Percentiles rank a stretch among this genome's conserved stretches.
Evolutionary conservation across 2,329 filamentous ascomycete species (phyloP).

Genomic region (Bipolaris bicolor): DNA sequence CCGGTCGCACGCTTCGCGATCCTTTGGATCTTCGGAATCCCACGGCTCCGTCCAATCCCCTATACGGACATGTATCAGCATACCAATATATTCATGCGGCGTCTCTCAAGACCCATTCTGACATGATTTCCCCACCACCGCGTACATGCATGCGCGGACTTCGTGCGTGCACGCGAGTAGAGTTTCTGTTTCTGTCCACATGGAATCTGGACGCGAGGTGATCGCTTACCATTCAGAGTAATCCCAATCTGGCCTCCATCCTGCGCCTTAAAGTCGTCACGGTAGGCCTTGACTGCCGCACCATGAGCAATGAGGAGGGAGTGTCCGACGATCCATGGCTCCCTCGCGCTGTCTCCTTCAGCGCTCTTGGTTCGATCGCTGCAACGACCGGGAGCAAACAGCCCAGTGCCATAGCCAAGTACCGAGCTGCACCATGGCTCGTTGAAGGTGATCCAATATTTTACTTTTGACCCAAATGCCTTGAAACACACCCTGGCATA

Average conservation of each 20-base stretch:
- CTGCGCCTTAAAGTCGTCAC: slow-evolving; percentile 77
- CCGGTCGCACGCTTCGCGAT: slow-evolving; percentile 76
- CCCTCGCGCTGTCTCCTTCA: slow-evolving; percentile 74
- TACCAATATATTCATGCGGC: not conserved
- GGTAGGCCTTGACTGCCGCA: slow-evolving; percentile 79
- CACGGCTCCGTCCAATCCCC: slow-evolving; percentile 82
- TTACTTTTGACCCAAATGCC: slow-evolving; percentile 73
- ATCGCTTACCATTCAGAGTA: slow-evolving; percentile 73
- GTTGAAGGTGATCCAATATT: slow-evolving; percentile 90
- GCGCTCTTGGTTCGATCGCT: slow-evolving; percentile 74
- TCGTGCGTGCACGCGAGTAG: slow-evolving; percentile 21
- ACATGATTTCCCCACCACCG: slow-evolving; percentile 1
- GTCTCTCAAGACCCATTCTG: too few species aligned
- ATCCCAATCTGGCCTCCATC: slow-evolving; percentile 82
- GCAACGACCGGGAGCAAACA: slow-evolving; percentile 82
- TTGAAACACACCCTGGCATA: slow-evolving; percentile 80
- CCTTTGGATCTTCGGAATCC: slow-evolving; percentile 75
- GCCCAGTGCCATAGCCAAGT: slow-evolving; percentile 77
- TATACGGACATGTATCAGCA: slow-evolving; percentile 40
- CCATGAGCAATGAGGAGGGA: slow-evolving; percentile 81
- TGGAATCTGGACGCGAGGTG: slow-evolving; percentile 16
- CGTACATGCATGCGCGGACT: not conserved
- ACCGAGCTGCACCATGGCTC: slow-evolving; percentile 87
- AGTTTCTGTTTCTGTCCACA: slow-evolving; percentile 19
- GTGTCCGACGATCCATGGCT: slow-evolving; percentile 85